These are phyloP conservation scores for Blastobotrys parvus DNA, from an alignment of 805 yeast genomes.

Conservation along the genomic window DNA sequence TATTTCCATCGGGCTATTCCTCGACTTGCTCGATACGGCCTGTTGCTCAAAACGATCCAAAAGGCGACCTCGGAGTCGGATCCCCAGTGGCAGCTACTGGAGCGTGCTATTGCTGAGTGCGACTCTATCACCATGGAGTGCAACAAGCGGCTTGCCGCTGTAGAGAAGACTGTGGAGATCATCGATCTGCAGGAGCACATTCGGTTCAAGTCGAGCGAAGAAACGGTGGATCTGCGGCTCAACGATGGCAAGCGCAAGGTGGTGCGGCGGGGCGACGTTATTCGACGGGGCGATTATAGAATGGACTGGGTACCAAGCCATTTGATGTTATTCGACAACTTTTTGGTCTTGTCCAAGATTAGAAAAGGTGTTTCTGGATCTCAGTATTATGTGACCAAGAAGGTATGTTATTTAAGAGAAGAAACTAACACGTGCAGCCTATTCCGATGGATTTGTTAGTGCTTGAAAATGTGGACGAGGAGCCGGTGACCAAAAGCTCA, in stretches of 20 bases:
- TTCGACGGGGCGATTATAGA: conserved; percentile 57
- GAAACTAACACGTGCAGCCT: conserved; percentile 19
- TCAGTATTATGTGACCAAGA: conserved; percentile 28
- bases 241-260: conserved; percentile 48
- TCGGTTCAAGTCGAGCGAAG: conserved; percentile 42
- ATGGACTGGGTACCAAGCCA: conserved; percentile 44
- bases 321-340: conserved; percentile 63
- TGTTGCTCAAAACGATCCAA: conserved; percentile 52
- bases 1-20: conserved; percentile 51
- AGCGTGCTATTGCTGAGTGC: conserved; percentile 47
- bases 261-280: conserved; percentile 48
- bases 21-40: conserved; percentile 48
- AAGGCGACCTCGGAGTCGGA: conserved; percentile 40
- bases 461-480: conserved; percentile 41
- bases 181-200: conserved; percentile 45
- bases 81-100: conserved; percentile 44
- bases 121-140: conserved; percentile 49
- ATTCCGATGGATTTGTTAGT: conserved; percentile 45
- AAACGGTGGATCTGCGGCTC: conserved; percentile 41
- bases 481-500: conserved; percentile 21
- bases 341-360: conserved; percentile 34
- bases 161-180: conserved; percentile 50
- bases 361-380: conserved; percentile 28
- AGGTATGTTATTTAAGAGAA: conserved; percentile 8
- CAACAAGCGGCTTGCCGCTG: conserved; percentile 52